Evolutionary conservation across 1,139 yeast genomes (phyloP).

Genomic region (Diutina ranongensis): DNA sequence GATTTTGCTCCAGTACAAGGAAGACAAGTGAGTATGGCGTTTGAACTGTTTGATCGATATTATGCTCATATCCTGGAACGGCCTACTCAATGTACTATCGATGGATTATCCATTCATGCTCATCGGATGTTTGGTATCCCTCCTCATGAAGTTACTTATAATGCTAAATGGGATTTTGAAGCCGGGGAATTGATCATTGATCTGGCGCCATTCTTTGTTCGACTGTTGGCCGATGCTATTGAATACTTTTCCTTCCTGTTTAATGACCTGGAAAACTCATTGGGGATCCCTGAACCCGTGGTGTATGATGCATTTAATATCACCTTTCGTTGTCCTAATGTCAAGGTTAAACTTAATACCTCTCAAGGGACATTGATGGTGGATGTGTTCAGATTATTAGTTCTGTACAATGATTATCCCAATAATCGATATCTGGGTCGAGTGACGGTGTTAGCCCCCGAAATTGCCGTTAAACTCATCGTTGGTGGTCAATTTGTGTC

Average conservation of each 20-base stretch:
- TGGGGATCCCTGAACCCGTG: constrained; percentile 43
- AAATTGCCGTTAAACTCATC: constrained; percentile 23
- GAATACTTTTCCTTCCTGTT: constrained; percentile 50
- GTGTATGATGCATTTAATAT: constrained; percentile 64
- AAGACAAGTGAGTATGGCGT: background rate
- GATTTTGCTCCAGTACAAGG: constrained; percentile 34
- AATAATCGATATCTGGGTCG: constrained; percentile 54
- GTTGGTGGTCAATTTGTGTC: constrained; percentile 13
- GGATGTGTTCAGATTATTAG: constrained; percentile 24
- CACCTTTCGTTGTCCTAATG: constrained; percentile 30
- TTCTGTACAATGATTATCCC: constrained; percentile 57
- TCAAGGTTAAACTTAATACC: constrained; percentile 17
- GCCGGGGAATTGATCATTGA: constrained; percentile 47
- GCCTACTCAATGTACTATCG: constrained; percentile 38
- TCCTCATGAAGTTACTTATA: constrained; percentile 77
- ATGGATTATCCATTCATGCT: constrained; percentile 64
- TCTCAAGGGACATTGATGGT: constrained; percentile 16
- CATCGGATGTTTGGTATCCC: constrained; percentile 91
- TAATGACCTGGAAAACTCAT: constrained; percentile 62
- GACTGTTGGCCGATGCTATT: constrained; percentile 31
- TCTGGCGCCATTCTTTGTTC: constrained; percentile 38
- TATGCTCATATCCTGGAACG: background rate
- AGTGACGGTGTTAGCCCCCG: constrained; percentile 39
- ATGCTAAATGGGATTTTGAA: constrained; percentile 81
- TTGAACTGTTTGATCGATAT: background rate